These are phyloP conservation scores for Anaeromyces robustus DNA, from an alignment of 192 early-diverging fungal species.

Conservation along the genomic window DNA sequence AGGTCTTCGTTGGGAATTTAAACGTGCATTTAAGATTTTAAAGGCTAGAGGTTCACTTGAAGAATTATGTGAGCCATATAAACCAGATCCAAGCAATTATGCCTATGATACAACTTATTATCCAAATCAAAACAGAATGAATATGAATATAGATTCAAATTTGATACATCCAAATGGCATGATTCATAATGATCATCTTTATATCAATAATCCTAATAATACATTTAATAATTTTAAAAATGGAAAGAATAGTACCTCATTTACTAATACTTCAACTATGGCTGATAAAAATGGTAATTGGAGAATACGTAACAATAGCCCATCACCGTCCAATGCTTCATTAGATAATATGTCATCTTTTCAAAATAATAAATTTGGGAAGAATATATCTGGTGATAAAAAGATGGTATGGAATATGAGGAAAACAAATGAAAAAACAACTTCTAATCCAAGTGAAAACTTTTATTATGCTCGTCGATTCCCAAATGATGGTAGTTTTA, in stretches of 20 bases:
- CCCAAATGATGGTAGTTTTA: neutral
- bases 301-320: neutral
- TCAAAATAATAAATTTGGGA: neutral
- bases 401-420: no score
- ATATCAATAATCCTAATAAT: neutral
- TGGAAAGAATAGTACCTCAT: neutral
- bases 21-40: slow-evolving; percentile 50
- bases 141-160: neutral
- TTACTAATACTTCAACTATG: neutral
- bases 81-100: neutral
- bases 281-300: neutral
- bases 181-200: neutral
- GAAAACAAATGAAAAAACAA: neutral
- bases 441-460: neutral
- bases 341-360: neutral
- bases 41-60: slow-evolving; percentile 22
- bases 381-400: no score
- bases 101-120: neutral
- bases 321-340: neutral
- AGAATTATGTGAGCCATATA: slow-evolving; percentile 34
- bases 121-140: slow-evolving; percentile 1
- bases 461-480: neutral
- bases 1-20: slow-evolving; percentile 67
- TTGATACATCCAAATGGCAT: neutral
- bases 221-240: neutral